Evolutionary conservation across 371 early-diverging fungal genomes (phyloP).

Genomic region (Syncephalastrum monosporum): DNA sequence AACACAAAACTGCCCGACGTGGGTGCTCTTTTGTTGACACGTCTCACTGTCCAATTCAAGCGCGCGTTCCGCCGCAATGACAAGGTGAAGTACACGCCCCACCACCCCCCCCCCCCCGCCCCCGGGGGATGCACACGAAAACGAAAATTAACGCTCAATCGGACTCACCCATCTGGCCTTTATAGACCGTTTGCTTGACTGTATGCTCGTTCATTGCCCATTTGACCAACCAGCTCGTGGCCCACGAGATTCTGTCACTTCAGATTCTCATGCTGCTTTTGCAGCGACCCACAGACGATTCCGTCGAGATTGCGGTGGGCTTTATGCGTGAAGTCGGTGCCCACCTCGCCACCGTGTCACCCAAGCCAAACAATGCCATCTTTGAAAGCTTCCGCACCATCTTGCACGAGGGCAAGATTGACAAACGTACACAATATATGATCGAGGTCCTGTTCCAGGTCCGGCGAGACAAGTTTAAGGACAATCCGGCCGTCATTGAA

Average conservation of each 20-base stretch:
- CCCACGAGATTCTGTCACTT: constrained; percentile 87
- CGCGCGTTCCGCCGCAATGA: constrained; percentile 91
- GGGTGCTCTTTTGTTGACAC: constrained; percentile 85
- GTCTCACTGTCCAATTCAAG: constrained; percentile 89
- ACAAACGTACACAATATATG: constrained; percentile 96
- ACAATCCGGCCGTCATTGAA: constrained; percentile 66
- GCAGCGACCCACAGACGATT: constrained; percentile 94
- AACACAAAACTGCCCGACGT: constrained; percentile 93
- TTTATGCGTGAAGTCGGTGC: constrained; percentile 93
- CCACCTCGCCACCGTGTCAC: constrained; percentile 74
- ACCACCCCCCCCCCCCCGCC: too few species aligned
- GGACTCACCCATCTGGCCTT: background rate
- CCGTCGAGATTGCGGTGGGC: constrained; percentile 97
- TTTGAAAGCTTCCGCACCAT: constrained; percentile 93
- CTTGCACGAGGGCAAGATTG: constrained; percentile 91
- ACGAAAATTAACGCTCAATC: too few species aligned
- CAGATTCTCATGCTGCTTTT: constrained; percentile 85
- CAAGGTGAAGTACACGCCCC: constrained; percentile 50
- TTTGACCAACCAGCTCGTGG: constrained; percentile 89
- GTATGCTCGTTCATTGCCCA: constrained; percentile 90
- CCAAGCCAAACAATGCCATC: constrained; percentile 82
- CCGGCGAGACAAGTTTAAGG: constrained; percentile 92
- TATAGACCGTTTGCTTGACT: constrained; percentile 72
- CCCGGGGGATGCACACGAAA: too few species aligned
- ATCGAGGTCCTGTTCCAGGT: constrained; percentile 96